Evolutionary conservation across 2,329 filamentous ascomycete species (phyloP).

Genomic region (Colletotrichum costaricense): DNA sequence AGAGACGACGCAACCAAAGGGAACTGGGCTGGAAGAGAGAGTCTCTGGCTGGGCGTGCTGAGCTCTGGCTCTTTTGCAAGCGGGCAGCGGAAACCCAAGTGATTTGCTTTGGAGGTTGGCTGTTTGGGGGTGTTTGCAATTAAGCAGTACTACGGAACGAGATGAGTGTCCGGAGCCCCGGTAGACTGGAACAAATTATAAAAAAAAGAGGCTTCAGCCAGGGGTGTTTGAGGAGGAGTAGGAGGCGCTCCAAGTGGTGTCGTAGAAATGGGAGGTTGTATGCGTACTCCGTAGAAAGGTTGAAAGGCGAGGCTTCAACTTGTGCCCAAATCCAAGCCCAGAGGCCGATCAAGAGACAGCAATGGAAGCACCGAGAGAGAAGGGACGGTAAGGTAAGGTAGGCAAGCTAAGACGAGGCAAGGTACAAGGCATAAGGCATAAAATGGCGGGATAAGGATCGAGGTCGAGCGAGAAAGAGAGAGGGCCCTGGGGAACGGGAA

Average conservation of each 20-base stretch:
- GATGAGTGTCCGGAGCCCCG: not conserved
- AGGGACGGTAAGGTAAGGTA: not conserved
- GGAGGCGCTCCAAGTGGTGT: constrained; percentile 11
- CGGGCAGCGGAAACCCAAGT: not conserved
- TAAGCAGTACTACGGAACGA: not conserved
- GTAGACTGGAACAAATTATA: not conserved
- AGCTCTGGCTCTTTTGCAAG: constrained; percentile 5
- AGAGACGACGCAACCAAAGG: constrained; percentile 1
- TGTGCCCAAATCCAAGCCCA: constrained; percentile 14
- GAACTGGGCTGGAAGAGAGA: not conserved
- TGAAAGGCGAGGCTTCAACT: constrained; percentile 19
- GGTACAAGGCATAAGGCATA: not conserved
- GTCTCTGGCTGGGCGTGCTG: not conserved
- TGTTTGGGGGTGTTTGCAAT: not conserved
- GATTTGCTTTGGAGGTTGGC: not conserved
- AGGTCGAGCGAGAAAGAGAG: constrained; percentile 6
- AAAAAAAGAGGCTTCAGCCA: not conserved
- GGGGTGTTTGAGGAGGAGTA: constrained; percentile 10
- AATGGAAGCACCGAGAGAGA: not conserved
- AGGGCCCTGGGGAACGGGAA: constrained; percentile 1
- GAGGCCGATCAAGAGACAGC: constrained; percentile 9
- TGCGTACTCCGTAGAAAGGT: too few species aligned
- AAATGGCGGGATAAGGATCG: not conserved
- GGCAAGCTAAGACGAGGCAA: constrained; percentile 1
- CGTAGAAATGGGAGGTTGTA: not conserved